A percentile compares a stretch with the other conserved stretches of the same genome.
These are phyloP conservation scores for Phalaenopsis aphrodite DNA, from an alignment of 106 monocot genomes.

Conservation along the genomic window DNA sequence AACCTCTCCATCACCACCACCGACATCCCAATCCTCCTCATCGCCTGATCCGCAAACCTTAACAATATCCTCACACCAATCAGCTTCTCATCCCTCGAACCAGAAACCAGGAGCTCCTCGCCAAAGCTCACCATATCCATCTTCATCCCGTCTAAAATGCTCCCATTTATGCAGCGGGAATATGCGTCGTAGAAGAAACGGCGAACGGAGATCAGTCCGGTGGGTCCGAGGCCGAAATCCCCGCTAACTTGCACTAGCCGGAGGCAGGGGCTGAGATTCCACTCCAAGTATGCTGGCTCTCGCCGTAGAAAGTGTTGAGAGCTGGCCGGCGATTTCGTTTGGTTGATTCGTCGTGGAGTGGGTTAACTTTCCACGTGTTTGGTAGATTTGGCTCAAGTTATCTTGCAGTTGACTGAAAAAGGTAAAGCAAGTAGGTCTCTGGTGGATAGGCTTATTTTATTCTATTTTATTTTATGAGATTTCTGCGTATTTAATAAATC, in stretches of 20 bases:
- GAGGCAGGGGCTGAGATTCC: conserved; percentile 40
- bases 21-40: conserved; percentile 60
- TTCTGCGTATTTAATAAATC: no score
- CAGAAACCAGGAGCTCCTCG: conserved; percentile 47
- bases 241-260: conserved; percentile 41
- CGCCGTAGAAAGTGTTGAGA: conserved; percentile 67
- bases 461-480: no score
- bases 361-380: no score
- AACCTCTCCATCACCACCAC: conserved; percentile 44
- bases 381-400: no score
- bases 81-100: conserved; percentile 66
- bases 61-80: conserved; percentile 56
- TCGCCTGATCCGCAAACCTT: conserved; percentile 34
- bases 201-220: conserved; percentile 32
- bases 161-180: conserved; percentile 60
- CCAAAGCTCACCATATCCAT: conserved; percentile 84
- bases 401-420: no score
- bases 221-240: conserved; percentile 40
- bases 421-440: no score
- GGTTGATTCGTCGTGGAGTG: conserved; percentile 13
- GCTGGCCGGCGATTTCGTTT: conserved; percentile 48
- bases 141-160: conserved; percentile 81
- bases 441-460: no score
- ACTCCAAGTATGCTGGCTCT: conserved; percentile 75
- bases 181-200: conserved; percentile 84